phyloP scores from a whole-genome alignment of 1,284 basidiomycete genomes.

The Veloboletus limbatus region DNA sequence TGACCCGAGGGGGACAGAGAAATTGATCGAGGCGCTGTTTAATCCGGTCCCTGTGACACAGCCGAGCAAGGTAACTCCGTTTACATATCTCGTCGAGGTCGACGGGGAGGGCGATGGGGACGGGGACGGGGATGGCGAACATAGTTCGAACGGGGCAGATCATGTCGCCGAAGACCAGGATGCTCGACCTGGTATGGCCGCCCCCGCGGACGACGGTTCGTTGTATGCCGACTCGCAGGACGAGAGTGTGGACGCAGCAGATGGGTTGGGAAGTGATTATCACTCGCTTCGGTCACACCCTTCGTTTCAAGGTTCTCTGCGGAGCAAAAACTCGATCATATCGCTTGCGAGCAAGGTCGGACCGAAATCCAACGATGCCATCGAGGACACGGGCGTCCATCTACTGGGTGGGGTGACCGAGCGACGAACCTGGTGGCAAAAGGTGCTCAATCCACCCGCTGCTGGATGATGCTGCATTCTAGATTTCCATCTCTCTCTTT shows the following conservation, averaged over 20 bases:
- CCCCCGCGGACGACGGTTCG: constrained; percentile 16
- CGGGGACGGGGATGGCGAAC: constrained; percentile 12
- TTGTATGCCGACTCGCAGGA: constrained; percentile 28
- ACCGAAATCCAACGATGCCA: neutral
- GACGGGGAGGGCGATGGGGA: constrained; percentile 24
- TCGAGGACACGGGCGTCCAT: constrained; percentile 1
- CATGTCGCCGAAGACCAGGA: neutral
- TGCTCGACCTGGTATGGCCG: neutral
- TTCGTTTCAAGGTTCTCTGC: constrained; percentile 25
- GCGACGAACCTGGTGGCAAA: constrained; percentile 33
- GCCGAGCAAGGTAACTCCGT: constrained; percentile 48
- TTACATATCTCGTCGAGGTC: constrained; percentile 50
- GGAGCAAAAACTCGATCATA: constrained; percentile 17
- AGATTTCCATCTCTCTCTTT: neutral
- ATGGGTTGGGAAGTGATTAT: constrained; percentile 30
- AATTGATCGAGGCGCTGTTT: constrained; percentile 73
- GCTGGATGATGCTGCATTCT: constrained; percentile 9
- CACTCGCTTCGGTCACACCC: constrained; percentile 31
- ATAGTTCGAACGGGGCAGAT: neutral
- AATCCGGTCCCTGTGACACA: constrained; percentile 58
- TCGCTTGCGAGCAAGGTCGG: constrained; percentile 18
- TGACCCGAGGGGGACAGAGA: constrained; percentile 61
- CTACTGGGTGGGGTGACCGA: constrained; percentile 10
- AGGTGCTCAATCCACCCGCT: constrained; percentile 25
- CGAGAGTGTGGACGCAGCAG: constrained; percentile 12